Conservation (phyloP, 2,329 filamentous ascomycete species). For the Fusarium sulawesiense region DNA sequence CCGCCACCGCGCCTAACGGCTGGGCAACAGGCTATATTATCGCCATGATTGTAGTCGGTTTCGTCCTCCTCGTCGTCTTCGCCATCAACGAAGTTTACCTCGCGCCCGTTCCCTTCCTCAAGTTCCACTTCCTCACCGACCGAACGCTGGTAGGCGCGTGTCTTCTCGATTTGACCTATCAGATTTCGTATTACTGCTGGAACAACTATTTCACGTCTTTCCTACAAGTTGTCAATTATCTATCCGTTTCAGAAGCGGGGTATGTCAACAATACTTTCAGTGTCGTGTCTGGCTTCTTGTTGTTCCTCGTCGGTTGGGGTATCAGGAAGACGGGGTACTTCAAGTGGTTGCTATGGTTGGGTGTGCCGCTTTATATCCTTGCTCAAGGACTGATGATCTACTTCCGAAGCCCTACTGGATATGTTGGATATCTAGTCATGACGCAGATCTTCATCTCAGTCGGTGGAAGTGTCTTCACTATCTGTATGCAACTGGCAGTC, state of each 20-base stretch:
- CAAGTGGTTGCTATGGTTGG: slow-evolving; percentile 58
- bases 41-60: slow-evolving; percentile 70
- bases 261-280: slow-evolving; percentile 63
- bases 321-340: slow-evolving; percentile 60
- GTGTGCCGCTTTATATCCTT: slow-evolving; percentile 64
- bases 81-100: slow-evolving; percentile 67
- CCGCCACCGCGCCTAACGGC: slow-evolving; percentile 57
- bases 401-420: slow-evolving; percentile 53
- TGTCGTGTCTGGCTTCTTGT: slow-evolving; percentile 62
- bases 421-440: slow-evolving; percentile 62
- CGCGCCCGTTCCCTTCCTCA: slow-evolving; percentile 68
- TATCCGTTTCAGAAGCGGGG: slow-evolving; percentile 55
- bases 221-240: slow-evolving; percentile 62
- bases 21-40: slow-evolving; percentile 68
- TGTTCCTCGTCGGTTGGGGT: slow-evolving; percentile 59
- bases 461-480: slow-evolving; percentile 64
- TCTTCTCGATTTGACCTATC: slow-evolving; percentile 56
- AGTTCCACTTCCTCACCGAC: slow-evolving; percentile 60
- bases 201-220: slow-evolving; percentile 67
- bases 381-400: slow-evolving; percentile 57
- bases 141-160: slow-evolving; percentile 65
- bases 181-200: slow-evolving; percentile 64
- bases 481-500: slow-evolving; percentile 67
- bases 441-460: slow-evolving; percentile 66
- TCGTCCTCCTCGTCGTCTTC: slow-evolving; percentile 66